Evolutionary conservation across 148 eudicot genomes (phyloP).

Genomic region (Arbutus unedo): DNA sequence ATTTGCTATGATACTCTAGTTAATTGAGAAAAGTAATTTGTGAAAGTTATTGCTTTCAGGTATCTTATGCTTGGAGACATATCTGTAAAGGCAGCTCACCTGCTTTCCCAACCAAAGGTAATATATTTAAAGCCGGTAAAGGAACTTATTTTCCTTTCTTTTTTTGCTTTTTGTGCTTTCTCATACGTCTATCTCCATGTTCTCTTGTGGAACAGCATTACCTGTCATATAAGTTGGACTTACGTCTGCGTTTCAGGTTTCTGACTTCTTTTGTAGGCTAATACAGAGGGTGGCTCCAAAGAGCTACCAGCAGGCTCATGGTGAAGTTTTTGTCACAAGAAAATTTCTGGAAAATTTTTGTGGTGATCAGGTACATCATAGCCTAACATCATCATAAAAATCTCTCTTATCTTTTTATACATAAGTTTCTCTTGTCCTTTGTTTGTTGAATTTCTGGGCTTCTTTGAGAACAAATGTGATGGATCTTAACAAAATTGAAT

Average conservation of each 20-base stretch:
- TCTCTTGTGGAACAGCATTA: not conserved
- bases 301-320: conserved; percentile 86
- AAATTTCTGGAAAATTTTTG: conserved; percentile 92
- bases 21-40: not conserved
- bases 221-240: not conserved
- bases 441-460: not conserved
- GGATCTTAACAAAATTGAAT: not conserved
- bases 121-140: not conserved
- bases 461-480: not conserved
- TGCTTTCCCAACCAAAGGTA: conserved; percentile 86
- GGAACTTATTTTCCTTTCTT: not conserved
- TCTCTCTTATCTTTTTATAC: not conserved
- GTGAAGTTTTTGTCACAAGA: conserved; percentile 80
- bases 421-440: not conserved
- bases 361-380: conserved; percentile 81
- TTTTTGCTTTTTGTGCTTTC: not conserved
- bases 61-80: conserved; percentile 89
- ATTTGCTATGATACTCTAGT: not conserved
- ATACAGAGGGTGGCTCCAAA: conserved; percentile 96
- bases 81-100: conserved; percentile 77
- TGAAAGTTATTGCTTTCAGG: conserved; percentile 38
- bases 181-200: not conserved
- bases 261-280: conserved; percentile 75
- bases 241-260: conserved; percentile 41
- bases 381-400: not conserved